Evolutionary conservation across 805 yeast genomes (phyloP).

Genomic region (Saccharomycopsis microspora): DNA sequence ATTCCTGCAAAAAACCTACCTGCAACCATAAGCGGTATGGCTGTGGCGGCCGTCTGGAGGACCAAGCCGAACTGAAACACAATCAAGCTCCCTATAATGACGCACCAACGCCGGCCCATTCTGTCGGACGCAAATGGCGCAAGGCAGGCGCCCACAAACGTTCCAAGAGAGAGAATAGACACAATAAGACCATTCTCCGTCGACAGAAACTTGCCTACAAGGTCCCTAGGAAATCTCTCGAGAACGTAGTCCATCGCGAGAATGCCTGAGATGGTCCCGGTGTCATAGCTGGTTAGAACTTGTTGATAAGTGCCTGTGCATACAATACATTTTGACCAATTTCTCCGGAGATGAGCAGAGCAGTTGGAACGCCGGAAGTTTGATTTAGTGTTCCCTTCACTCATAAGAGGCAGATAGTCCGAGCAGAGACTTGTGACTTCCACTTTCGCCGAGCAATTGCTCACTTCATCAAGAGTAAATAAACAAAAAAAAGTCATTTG

Average conservation of each 20-base stretch:
- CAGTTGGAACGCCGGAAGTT: not conserved
- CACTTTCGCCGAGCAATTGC: too few relatives aligned
- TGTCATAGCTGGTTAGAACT: constrained; percentile 49
- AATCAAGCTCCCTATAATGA: constrained; percentile 30
- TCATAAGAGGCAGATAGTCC: constrained; percentile 21
- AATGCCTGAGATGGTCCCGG: constrained; percentile 57
- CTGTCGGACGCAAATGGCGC: constrained; percentile 47
- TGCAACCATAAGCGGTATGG: constrained; percentile 33
- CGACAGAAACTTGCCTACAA: constrained; percentile 27
- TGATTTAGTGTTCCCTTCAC: constrained; percentile 22
- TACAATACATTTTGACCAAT: too few relatives aligned
- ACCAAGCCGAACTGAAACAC: constrained; percentile 44
- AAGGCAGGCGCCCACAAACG: constrained; percentile 53
- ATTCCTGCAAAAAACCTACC: constrained; percentile 66
- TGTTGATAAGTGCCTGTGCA: not conserved
- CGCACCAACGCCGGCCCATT: constrained; percentile 42
- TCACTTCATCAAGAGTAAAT: too few relatives aligned
- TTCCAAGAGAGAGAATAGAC: constrained; percentile 66
- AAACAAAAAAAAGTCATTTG: constrained; percentile 25
- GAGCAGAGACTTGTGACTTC: too few relatives aligned
- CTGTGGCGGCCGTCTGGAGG: constrained; percentile 34
- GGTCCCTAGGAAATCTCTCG: constrained; percentile 29
- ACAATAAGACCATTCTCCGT: constrained; percentile 49
- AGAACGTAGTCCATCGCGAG: constrained; percentile 50
- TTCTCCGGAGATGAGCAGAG: too few relatives aligned